Conservation (phyloP, 805 yeast genomes). For the Saitoella complicata region DNA sequence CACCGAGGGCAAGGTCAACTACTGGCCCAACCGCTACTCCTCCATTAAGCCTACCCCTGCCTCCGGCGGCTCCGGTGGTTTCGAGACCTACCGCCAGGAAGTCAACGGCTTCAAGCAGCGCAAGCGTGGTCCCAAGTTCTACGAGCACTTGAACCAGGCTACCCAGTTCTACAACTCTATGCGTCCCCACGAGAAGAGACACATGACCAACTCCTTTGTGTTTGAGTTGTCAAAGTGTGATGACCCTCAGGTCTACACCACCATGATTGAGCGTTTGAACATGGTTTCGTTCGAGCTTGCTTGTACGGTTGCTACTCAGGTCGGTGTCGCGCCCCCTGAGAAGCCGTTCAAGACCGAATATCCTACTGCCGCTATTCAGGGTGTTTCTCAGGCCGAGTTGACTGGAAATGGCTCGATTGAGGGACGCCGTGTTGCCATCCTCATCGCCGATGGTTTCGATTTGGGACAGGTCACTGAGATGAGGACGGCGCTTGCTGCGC, state of each 20-base stretch:
- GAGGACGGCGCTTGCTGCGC: neutral
- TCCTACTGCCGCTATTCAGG: neutral
- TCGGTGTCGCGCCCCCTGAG: constrained; percentile 2
- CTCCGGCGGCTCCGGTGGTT: neutral
- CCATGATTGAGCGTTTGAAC: constrained; percentile 1
- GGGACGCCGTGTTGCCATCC: constrained; percentile 3
- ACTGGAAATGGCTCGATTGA: neutral
- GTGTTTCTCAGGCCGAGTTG: constrained; percentile 2
- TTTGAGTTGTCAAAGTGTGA: constrained; percentile 4
- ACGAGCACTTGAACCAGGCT: constrained; percentile 2
- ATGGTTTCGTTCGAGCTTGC: constrained; percentile 2
- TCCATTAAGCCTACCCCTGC: neutral
- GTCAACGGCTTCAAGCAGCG: constrained; percentile 2
- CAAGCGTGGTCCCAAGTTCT: neutral
- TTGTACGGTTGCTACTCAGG: neutral
- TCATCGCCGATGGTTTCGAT: constrained; percentile 3
- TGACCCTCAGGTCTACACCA: constrained; percentile 2
- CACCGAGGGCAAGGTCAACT: constrained; percentile 2
- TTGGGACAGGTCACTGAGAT: neutral
- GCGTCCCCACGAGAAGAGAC: constrained; percentile 2
- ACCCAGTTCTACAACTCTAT: constrained; percentile 2
- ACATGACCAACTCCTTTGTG: constrained; percentile 1
- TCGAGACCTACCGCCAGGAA: neutral
- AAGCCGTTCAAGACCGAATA: neutral
- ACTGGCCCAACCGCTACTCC: constrained; percentile 3